Conservation (phyloP, 2,329 filamentous ascomycete genomes). For the Paraphaeosphaeria sporulosa region DNA sequence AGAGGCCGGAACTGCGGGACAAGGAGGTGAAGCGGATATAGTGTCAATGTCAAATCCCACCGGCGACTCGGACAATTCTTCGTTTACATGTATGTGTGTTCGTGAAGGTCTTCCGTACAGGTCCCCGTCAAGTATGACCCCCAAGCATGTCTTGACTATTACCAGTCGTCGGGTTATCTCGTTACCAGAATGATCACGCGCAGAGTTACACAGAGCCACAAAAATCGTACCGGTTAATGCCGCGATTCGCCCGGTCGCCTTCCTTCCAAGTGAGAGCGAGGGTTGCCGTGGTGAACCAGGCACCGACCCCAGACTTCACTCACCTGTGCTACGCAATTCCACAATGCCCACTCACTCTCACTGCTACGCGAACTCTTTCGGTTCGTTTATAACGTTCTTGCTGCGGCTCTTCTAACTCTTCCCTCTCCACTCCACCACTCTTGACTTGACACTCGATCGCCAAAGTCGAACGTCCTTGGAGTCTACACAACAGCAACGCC, state of each 20-base stretch:
- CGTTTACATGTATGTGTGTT: background rate
- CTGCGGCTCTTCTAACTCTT: background rate
- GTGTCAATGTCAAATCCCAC: constrained; percentile 16
- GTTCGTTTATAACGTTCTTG: too few species aligned
- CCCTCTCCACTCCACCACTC: background rate
- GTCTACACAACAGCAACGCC: background rate
- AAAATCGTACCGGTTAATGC: background rate
- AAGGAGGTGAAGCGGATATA: constrained; percentile 88
- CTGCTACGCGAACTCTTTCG: too few species aligned
- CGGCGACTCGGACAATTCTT: background rate
- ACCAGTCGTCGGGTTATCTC: background rate
- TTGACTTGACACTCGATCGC: background rate
- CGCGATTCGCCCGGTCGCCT: background rate
- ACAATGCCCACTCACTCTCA: background rate
- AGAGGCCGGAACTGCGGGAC: constrained; percentile 87
- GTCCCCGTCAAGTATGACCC: background rate
- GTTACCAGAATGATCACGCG: background rate
- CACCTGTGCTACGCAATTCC: background rate
- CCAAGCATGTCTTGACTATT: background rate
- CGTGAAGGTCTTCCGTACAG: too few species aligned
- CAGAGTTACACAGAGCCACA: background rate
- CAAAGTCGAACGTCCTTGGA: background rate
- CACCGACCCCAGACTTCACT: background rate
- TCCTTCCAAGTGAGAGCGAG: background rate
- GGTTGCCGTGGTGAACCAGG: background rate